Evolutionary conservation across 768 basidiomycete species (phyloP).

Genomic region (Pleurotus pulmonarius): DNA sequence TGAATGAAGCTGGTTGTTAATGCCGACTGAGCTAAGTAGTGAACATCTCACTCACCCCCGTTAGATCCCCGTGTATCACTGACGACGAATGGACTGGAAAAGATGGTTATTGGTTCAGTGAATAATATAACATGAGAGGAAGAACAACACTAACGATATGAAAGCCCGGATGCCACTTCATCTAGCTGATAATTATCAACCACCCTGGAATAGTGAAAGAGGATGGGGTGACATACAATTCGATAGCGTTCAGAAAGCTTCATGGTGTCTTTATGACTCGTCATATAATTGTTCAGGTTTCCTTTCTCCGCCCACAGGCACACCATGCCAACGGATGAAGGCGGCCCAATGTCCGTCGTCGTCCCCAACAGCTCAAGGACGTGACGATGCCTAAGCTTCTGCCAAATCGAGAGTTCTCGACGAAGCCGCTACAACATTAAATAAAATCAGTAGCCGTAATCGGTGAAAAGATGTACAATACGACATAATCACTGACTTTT

Average conservation of each 20-base stretch:
- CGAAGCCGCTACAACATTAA: neutral
- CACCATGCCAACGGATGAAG: neutral
- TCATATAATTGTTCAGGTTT: neutral
- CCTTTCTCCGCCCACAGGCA: slow-evolving; percentile 3
- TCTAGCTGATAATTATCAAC: neutral
- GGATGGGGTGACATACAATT: neutral
- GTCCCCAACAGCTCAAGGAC: slow-evolving; percentile 3
- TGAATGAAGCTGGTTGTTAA: too few relatives aligned
- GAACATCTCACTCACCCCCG: slow-evolving; percentile 1
- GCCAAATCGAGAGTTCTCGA: slow-evolving; percentile 1
- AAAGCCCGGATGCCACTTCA: neutral
- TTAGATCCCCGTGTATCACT: slow-evolving; percentile 5
- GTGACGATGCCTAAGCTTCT: neutral
- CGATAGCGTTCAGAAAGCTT: slow-evolving; percentile 2
- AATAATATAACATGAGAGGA: too few relatives aligned
- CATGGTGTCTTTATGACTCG: neutral
- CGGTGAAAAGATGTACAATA: neutral
- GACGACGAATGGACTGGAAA: neutral
- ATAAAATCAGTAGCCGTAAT: neutral
- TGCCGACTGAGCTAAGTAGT: too few relatives aligned
- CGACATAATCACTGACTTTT: neutral
- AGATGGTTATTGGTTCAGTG: too few relatives aligned
- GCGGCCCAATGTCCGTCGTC: neutral
- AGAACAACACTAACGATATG: too few relatives aligned
- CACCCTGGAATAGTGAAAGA: neutral